phyloP scores from a whole-genome alignment of 176 grass and related monocot species.

The Leersia perrieri region DNA sequence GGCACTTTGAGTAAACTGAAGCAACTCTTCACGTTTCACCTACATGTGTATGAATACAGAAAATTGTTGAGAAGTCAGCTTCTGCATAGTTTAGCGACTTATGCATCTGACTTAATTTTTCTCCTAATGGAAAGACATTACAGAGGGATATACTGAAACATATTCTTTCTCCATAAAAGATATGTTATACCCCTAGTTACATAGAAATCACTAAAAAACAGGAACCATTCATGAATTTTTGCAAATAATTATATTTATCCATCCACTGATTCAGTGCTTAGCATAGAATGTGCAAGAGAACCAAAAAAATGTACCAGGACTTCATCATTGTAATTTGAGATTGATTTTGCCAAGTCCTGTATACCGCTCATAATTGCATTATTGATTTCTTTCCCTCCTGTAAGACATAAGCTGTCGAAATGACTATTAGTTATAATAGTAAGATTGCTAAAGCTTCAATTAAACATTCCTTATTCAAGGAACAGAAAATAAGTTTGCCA shows the following conservation, averaged over 20 bases:
- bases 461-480: neutral
- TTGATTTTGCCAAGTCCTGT: conserved; percentile 89
- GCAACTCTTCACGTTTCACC: conserved; percentile 96
- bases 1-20: conserved; percentile 88
- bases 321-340: conserved; percentile 89
- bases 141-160: conserved; percentile 16
- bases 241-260: neutral
- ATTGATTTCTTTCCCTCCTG: conserved; percentile 89
- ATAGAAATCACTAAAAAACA: conserved; percentile 9
- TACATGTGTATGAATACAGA: conserved; percentile 37
- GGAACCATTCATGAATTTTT: neutral
- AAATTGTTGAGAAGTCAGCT: neutral
- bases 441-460: neutral
- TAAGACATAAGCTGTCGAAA: conserved; percentile 79
- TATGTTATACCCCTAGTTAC: neutral
- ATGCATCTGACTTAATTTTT: neutral
- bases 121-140: neutral
- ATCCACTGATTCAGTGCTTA: neutral
- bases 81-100: conserved; percentile 5
- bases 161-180: conserved; percentile 2
- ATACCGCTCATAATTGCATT: conserved; percentile 96
- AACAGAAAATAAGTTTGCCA: neutral
- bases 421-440: conserved; percentile 29
- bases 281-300: conserved; percentile 11
- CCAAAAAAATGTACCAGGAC: conserved; percentile 59